Percentiles rank a stretch among this genome's conserved stretches.
phyloP scores from a whole-genome alignment of 352 stramenopile genomes.

The Phytophthora vignae region DNA sequence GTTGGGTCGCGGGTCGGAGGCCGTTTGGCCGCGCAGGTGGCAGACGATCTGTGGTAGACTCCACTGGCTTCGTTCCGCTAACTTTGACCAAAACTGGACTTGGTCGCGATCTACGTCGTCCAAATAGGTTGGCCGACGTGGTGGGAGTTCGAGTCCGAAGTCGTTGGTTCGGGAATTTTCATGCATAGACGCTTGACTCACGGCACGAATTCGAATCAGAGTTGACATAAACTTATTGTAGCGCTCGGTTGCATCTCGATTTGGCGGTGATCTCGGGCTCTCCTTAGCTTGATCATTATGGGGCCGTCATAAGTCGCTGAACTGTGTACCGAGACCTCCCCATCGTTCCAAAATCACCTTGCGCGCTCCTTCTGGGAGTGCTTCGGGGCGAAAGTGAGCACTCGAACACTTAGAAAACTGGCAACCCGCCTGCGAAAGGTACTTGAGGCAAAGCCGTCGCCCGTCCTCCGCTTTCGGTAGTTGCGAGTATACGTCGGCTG shows the following conservation, averaged over 20 bases:
- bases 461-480: background rate
- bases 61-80: background rate
- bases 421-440: conserved; percentile 3
- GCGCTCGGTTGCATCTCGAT: background rate
- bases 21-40: conserved; percentile 7
- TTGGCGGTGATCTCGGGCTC: background rate
- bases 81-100: conserved; percentile 5
- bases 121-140: background rate
- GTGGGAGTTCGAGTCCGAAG: background rate
- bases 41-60: background rate
- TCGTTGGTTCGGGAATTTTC: conserved; percentile 5
- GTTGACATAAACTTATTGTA: conserved; percentile 16
- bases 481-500: background rate
- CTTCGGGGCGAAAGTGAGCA: conserved; percentile 10
- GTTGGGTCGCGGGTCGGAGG: conserved; percentile 12
- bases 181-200: conserved; percentile 7
- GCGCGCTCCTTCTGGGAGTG: conserved; percentile 6
- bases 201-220: conserved; percentile 7
- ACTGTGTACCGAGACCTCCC: conserved; percentile 2
- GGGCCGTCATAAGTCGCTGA: conserved; percentile 13
- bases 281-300: background rate
- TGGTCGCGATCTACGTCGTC: background rate
- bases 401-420: conserved; percentile 11
- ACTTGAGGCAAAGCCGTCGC: conserved; percentile 16
- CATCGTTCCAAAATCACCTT: conserved; percentile 3